Conservation (phyloP, 2,329 filamentous ascomycete species). For the Colletotrichum kahawae region DNA sequence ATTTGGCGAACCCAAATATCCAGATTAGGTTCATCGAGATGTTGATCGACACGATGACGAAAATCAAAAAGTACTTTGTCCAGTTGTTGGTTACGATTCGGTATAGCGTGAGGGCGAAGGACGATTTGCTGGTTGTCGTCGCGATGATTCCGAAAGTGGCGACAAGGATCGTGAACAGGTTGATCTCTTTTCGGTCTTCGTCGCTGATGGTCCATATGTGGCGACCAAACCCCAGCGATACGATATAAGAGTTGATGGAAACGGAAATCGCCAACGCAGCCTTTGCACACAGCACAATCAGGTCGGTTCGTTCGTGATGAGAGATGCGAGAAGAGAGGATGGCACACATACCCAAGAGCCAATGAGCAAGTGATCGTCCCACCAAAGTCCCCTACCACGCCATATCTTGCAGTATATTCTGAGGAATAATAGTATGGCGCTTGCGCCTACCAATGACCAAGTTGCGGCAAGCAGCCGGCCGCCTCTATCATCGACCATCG, state of each 20-base stretch:
- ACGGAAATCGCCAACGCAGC: conserved; percentile 30
- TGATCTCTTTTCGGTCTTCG: conserved; percentile 23
- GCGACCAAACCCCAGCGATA: conserved; percentile 29
- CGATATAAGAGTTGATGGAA: conserved; percentile 35
- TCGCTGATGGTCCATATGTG: conserved; percentile 24
- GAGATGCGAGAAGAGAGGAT: background rate
- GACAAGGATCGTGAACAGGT: conserved; percentile 25
- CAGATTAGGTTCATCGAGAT: conserved; percentile 31
- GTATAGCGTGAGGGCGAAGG: conserved; percentile 26
- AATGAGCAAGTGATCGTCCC: conserved; percentile 41
- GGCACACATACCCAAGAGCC: conserved; percentile 35
- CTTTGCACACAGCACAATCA: conserved; percentile 17
- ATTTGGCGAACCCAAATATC: conserved; percentile 38
- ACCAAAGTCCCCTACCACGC: conserved; percentile 38
- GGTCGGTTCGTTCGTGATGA: background rate
- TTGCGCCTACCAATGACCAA: conserved; percentile 31
- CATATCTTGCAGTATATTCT: conserved; percentile 42
- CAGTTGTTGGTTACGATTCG: conserved; percentile 27
- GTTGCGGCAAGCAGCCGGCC: conserved; percentile 32
- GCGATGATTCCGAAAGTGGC: conserved; percentile 26
- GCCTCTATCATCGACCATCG: conserved; percentile 26
- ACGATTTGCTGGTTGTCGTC: conserved; percentile 26
- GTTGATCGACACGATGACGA: conserved; percentile 27
- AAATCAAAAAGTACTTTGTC: conserved; percentile 31
- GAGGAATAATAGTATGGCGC: conserved; percentile 31